Conservation (phyloP, 2,329 filamentous ascomycete genomes). For the Penicillium glabrum region DNA sequence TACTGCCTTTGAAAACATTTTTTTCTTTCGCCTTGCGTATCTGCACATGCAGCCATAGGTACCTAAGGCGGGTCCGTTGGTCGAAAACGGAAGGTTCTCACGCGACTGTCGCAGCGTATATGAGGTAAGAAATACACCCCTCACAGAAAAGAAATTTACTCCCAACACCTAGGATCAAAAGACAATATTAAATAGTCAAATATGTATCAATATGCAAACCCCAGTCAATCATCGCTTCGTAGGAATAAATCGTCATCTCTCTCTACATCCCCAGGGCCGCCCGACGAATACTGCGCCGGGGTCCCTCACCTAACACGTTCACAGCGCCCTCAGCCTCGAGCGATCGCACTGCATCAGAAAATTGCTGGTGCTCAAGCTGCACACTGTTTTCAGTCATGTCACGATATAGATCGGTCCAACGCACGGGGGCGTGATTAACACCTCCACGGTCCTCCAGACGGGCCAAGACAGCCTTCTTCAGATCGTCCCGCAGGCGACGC, state of each 20-base stretch:
- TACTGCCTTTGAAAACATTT: too few relatives aligned
- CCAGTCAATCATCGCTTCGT: conserved; percentile 29
- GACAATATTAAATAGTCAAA: not conserved
- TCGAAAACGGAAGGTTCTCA: not conserved
- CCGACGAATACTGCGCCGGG: conserved; percentile 76
- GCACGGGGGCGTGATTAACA: conserved; percentile 62
- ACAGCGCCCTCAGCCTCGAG: conserved; percentile 84
- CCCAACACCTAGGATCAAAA: not conserved
- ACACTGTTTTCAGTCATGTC: conserved; percentile 69
- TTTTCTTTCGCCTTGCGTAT: not conserved
- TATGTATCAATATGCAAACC: conserved; percentile 21
- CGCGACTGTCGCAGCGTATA: not conserved
- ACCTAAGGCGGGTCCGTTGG: not conserved
- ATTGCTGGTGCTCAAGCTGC: conserved; percentile 74
- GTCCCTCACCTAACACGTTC: conserved; percentile 79
- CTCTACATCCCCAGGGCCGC: conserved; percentile 18
- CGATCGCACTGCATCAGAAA: conserved; percentile 74
- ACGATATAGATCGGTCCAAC: conserved; percentile 76
- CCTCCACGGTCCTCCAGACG: conserved; percentile 80
- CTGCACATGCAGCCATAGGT: not conserved
- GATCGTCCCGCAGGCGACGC: conserved; percentile 74
- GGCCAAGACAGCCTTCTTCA: conserved; percentile 74
- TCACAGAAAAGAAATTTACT: not conserved
- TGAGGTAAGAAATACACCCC: not conserved
- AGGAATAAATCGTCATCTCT: conserved; percentile 9